phyloP scores from a whole-genome alignment of 768 basidiomycete species.

The Hygrophorus russula region DNA sequence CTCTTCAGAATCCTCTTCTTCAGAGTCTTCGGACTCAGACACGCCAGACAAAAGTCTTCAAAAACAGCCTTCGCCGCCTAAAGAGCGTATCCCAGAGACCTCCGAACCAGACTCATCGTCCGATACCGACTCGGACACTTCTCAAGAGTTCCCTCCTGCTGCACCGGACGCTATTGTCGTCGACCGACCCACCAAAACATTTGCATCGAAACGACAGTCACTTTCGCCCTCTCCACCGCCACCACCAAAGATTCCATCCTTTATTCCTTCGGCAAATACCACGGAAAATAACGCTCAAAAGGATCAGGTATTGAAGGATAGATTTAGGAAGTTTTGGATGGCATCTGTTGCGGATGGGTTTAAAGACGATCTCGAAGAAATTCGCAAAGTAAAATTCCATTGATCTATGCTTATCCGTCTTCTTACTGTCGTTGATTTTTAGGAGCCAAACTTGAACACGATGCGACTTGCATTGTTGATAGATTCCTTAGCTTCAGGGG shows the following conservation, averaged over 20 bases:
- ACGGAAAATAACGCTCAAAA: slow-evolving; percentile 21
- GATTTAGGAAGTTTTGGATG: slow-evolving; percentile 85
- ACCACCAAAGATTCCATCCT: slow-evolving; percentile 41
- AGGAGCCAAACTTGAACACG: slow-evolving; percentile 57
- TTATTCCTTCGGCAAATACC: slow-evolving; percentile 28
- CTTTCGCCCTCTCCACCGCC: slow-evolving; percentile 37
- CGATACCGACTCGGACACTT: slow-evolving; percentile 13
- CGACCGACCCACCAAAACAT: slow-evolving; percentile 7
- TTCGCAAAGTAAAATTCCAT: slow-evolving; percentile 48
- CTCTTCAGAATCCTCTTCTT: slow-evolving; percentile 30
- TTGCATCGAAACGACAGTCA: slow-evolving; percentile 16
- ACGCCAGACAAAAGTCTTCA: slow-evolving; percentile 1
- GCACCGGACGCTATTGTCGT: slow-evolving; percentile 10
- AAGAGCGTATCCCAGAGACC: background rate
- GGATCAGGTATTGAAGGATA: slow-evolving; percentile 49
- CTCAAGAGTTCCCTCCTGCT: background rate
- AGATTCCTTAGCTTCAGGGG: slow-evolving; percentile 72
- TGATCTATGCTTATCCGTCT: background rate
- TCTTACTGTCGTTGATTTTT: background rate
- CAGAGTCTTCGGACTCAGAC: slow-evolving; percentile 6
- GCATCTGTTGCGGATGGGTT: slow-evolving; percentile 71
- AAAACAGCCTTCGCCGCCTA: background rate
- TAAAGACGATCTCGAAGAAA: slow-evolving; percentile 71
- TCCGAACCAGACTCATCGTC: slow-evolving; percentile 15
- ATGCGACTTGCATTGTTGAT: slow-evolving; percentile 66